phyloP scores from a whole-genome alignment of 805 yeast species.

The Cyberlindnera euphorbiiphila region DNA sequence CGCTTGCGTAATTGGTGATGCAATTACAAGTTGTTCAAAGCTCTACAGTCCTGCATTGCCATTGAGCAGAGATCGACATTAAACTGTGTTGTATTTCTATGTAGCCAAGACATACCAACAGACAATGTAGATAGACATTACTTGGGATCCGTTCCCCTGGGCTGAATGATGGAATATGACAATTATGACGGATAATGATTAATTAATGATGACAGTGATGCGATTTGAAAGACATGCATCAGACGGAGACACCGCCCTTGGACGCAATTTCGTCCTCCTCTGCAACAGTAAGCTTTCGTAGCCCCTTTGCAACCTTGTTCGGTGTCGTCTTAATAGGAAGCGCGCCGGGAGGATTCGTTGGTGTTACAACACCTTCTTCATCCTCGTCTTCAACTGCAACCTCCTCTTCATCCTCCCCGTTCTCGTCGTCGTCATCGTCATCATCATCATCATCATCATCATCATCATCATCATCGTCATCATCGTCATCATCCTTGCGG shows the following conservation, averaged over 20 bases:
- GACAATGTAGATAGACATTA: no score
- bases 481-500: constrained; percentile 19
- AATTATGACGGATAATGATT: no score
- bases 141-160: no score
- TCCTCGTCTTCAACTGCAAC: constrained; percentile 28
- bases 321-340: constrained; percentile 6
- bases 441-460: constrained; percentile 19
- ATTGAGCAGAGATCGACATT: no score
- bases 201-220: background rate
- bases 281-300: constrained; percentile 28
- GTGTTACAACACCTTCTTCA: background rate
- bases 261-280: constrained; percentile 16
- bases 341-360: background rate
- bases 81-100: no score
- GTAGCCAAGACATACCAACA: no score
- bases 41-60: no score
- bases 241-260: constrained; percentile 9
- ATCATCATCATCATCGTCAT: constrained; percentile 15
- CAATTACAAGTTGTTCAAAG: no score
- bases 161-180: no score
- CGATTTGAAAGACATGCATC: background rate
- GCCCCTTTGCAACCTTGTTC: constrained; percentile 19
- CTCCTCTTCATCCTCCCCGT: constrained; percentile 14
- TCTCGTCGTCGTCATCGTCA: constrained; percentile 16
- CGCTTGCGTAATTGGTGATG: no score